Percentiles rank a stretch among this genome's conserved stretches.
Evolutionary conservation across 768 basidiomycete genomes (phyloP).

Genomic region (Amyloporia xantha): DNA sequence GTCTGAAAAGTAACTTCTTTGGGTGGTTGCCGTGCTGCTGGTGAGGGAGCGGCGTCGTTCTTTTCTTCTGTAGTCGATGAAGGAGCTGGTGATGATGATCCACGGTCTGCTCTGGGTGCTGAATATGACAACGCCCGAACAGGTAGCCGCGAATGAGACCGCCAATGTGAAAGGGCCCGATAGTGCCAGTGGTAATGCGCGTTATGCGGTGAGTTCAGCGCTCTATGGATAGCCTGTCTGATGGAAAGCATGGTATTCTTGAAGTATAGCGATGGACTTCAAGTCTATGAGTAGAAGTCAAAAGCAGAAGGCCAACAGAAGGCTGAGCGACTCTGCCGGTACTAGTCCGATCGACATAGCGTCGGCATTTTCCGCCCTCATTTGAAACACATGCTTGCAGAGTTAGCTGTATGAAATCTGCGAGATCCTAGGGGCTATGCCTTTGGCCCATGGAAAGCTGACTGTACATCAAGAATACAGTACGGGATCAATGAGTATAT

Average conservation of each 20-base stretch:
- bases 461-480: too few species aligned
- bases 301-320: too few species aligned
- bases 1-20: constrained; percentile 27
- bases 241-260: not conserved
- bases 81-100: not conserved
- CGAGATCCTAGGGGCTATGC: too few species aligned
- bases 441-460: too few species aligned
- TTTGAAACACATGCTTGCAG: too few species aligned
- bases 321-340: too few species aligned
- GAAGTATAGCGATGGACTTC: not conserved
- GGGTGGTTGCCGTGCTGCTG: constrained; percentile 3
- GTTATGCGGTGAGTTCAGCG: not conserved
- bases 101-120: not conserved
- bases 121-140: constrained; percentile 6
- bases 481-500: too few species aligned
- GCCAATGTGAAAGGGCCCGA: not conserved
- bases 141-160: not conserved
- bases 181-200: not conserved
- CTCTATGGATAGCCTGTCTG: not conserved
- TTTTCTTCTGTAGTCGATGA: too few species aligned
- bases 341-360: too few species aligned
- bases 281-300: too few species aligned
- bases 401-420: too few species aligned
- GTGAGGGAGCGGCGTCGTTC: not conserved
- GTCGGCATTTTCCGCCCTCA: too few species aligned